These are phyloP conservation scores for Triticum turgidum DNA, from an alignment of 176 grass and related monocot species.

Conservation along the genomic window DNA sequence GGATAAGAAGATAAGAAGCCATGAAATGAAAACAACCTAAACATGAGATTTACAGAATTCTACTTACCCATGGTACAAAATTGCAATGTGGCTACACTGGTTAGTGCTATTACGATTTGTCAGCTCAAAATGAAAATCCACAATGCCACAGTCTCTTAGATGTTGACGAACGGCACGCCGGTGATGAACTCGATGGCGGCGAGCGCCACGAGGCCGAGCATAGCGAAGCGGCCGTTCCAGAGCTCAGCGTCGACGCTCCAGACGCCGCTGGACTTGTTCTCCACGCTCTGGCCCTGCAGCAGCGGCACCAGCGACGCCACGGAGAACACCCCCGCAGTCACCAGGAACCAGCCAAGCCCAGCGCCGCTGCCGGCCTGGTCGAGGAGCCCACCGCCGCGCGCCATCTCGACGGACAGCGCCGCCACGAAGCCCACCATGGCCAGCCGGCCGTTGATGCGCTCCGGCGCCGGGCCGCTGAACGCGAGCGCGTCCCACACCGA, in stretches of 20 bases:
- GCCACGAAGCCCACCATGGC: slow-evolving; percentile 74
- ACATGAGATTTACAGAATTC: too few relatives aligned
- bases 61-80: too few relatives aligned
- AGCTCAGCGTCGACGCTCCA: slow-evolving; percentile 64
- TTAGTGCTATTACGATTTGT: too few relatives aligned
- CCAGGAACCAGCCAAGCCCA: slow-evolving; percentile 46
- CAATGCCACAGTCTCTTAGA: too few relatives aligned
- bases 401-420: slow-evolving; percentile 53
- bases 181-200: neutral
- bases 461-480: slow-evolving; percentile 60
- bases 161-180: slow-evolving; percentile 58
- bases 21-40: too few relatives aligned
- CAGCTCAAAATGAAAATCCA: too few relatives aligned
- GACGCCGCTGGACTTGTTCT: slow-evolving; percentile 21
- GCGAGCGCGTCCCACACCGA: slow-evolving; percentile 50
- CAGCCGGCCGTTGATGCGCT: slow-evolving; percentile 69
- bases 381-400: slow-evolving; percentile 33
- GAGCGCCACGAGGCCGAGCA: slow-evolving; percentile 66
- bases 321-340: slow-evolving; percentile 37
- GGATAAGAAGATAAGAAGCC: too few relatives aligned
- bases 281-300: slow-evolving; percentile 47
- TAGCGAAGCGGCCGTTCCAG: slow-evolving; percentile 86
- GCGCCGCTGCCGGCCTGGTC: slow-evolving; percentile 38
- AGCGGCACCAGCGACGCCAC: slow-evolving; percentile 71
- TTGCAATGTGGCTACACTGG: too few relatives aligned